Evolutionary conservation across 2,329 filamentous ascomycete genomes (phyloP).

Genomic region (Nothophoma quercina): DNA sequence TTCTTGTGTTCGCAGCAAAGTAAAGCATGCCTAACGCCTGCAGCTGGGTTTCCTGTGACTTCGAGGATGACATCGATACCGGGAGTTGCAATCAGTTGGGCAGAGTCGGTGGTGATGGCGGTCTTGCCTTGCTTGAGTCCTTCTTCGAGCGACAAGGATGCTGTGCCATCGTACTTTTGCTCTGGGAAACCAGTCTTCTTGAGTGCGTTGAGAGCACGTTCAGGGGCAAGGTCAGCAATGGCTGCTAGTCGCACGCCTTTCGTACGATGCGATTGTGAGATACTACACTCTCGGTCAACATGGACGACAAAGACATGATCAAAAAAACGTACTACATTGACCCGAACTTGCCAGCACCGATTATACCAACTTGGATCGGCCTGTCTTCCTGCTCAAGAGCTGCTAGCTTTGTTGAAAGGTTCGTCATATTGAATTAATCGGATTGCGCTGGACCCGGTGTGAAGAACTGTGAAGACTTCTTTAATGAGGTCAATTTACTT

Average conservation of each 20-base stretch:
- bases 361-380: constrained; percentile 50
- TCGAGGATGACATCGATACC: constrained; percentile 57
- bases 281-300: constrained; percentile 30
- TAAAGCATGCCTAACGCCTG: constrained; percentile 54
- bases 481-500: background rate
- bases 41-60: constrained; percentile 54
- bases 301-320: background rate
- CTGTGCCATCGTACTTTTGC: constrained; percentile 49
- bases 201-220: constrained; percentile 52
- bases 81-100: constrained; percentile 52
- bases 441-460: too few species aligned
- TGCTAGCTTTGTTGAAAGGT: constrained; percentile 25
- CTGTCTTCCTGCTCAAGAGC: constrained; percentile 21
- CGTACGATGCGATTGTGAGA: constrained; percentile 55
- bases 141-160: constrained; percentile 36
- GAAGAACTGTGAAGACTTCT: too few species aligned
- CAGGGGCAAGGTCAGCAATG: constrained; percentile 54
- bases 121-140: constrained; percentile 53
- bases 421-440: constrained; percentile 26
- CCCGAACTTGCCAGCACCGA: constrained; percentile 58
- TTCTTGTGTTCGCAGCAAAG: constrained; percentile 57
- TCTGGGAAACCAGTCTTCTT: constrained; percentile 52
- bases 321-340: constrained; percentile 51
- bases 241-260: constrained; percentile 54
- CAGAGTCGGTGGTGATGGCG: constrained; percentile 54